Conservation (phyloP, 208 protist genomes). For the Tritrichomonas foetus region DNA sequence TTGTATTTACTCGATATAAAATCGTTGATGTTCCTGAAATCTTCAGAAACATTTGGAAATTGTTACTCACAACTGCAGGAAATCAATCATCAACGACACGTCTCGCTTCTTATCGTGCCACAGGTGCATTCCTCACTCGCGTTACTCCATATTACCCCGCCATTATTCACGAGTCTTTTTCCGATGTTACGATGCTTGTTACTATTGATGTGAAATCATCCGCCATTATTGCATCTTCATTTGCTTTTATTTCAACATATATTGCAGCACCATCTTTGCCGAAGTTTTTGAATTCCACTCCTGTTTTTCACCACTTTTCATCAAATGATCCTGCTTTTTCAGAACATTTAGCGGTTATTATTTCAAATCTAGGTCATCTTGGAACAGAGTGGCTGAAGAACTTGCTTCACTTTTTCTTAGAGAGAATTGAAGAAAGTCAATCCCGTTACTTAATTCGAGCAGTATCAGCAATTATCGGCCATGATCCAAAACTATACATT, state of each 20-base stretch:
- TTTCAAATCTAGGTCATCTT: not conserved
- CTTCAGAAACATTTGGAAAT: conserved; percentile 16
- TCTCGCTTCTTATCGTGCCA: not conserved
- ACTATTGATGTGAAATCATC: not conserved
- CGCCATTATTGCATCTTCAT: conserved; percentile 20
- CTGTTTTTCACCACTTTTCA: conserved; percentile 38
- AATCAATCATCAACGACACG: not conserved
- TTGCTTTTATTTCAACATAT: conserved; percentile 20
- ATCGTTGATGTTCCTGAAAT: not conserved
- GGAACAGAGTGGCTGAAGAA: conserved; percentile 31
- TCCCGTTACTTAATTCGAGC: not conserved
- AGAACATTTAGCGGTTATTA: not conserved
- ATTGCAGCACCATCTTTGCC: not conserved
- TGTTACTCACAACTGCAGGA: not conserved
- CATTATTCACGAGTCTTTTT: not conserved
- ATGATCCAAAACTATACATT: not conserved
- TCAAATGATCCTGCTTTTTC: not conserved
- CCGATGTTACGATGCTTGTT: not conserved
- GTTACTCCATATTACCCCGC: conserved; percentile 26
- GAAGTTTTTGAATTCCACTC: not conserved
- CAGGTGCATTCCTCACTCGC: not conserved
- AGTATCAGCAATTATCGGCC: not conserved
- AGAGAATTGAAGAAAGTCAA: not conserved
- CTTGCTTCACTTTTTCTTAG: not conserved
- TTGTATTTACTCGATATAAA: too few relatives aligned